Evolutionary conservation across 371 early-diverging fungal species (phyloP).

Genomic region (Zopfochytrium polystomum): DNA sequence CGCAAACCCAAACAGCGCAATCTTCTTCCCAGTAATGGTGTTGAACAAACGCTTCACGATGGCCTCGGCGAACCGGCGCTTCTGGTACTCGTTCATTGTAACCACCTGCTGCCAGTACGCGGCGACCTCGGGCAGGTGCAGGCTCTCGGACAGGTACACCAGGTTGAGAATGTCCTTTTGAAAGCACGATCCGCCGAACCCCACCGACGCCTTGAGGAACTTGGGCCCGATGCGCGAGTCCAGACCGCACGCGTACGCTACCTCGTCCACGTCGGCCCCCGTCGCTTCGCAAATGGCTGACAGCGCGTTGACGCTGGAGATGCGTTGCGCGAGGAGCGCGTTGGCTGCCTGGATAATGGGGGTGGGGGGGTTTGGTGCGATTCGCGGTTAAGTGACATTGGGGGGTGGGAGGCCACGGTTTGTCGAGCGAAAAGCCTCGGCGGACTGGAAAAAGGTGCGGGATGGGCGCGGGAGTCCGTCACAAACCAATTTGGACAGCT

Average conservation of each 20-base stretch:
- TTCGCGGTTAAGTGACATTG: too few relatives aligned
- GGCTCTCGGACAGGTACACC: constrained; percentile 78
- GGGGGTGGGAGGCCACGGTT: neutral
- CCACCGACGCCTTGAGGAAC: constrained; percentile 90
- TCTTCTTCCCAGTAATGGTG: constrained; percentile 79
- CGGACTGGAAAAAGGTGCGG: too few relatives aligned
- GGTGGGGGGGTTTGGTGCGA: neutral
- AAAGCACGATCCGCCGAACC: constrained; percentile 94
- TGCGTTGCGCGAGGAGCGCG: constrained; percentile 93
- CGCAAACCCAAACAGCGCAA: constrained; percentile 89
- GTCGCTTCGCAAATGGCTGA: constrained; percentile 92
- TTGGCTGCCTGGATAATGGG: constrained; percentile 91
- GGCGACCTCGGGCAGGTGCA: constrained; percentile 87
- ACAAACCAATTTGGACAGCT: constrained; percentile 83
- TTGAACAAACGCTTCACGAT: constrained; percentile 69
- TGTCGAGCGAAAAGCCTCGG: neutral
- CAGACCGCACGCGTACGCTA: constrained; percentile 85
- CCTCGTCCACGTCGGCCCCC: constrained; percentile 94
- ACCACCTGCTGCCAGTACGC: constrained; percentile 89
- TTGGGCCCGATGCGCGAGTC: constrained; percentile 88
- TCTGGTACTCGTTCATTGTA: constrained; percentile 90
- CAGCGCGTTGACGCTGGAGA: constrained; percentile 90
- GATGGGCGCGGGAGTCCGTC: neutral
- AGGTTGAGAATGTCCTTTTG: constrained; percentile 94
- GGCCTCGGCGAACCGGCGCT: constrained; percentile 76